These are phyloP conservation scores for Fraxinus ornus DNA, from an alignment of 305 asterid species.

Conservation along the genomic window DNA sequence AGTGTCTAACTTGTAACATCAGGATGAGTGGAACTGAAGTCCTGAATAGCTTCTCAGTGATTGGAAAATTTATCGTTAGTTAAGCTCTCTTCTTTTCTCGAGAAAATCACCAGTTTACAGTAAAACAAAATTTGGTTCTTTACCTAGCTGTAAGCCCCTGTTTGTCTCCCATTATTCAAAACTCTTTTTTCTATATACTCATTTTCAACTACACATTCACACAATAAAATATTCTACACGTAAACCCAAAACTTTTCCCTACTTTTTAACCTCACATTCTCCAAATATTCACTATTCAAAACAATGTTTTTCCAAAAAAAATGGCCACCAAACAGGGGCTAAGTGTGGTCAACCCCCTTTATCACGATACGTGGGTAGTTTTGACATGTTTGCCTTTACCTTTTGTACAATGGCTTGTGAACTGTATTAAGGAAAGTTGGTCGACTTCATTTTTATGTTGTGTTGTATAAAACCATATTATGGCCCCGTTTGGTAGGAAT, in stretches of 20 bases:
- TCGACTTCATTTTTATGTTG: neutral
- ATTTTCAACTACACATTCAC: neutral
- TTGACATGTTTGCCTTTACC: neutral
- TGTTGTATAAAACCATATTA: neutral
- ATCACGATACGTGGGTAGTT: neutral
- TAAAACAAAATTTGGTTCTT: neutral
- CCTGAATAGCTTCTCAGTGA: slow-evolving; percentile 11
- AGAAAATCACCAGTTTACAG: neutral
- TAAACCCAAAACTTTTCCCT: neutral
- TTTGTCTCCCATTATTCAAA: neutral
- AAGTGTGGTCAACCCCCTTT: neutral
- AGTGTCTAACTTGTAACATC: neutral
- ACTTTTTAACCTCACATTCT: neutral
- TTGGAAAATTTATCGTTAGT: neutral
- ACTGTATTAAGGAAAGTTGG: neutral
- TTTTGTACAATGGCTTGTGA: neutral
- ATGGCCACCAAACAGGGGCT: neutral
- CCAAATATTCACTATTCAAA: neutral
- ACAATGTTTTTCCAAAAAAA: too few relatives aligned
- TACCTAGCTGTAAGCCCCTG: neutral
- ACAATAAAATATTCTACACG: neutral
- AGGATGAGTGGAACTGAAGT: slow-evolving; percentile 7
- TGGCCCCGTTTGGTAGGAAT: too few relatives aligned
- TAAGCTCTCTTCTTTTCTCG: neutral
- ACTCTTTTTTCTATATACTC: neutral